A percentile compares a stretch with the other conserved stretches of the same genome.
These are phyloP conservation scores for Arthrobotrys sinensis DNA, from an alignment of 2,329 filamentous ascomycete genomes.

Conservation along the genomic window DNA sequence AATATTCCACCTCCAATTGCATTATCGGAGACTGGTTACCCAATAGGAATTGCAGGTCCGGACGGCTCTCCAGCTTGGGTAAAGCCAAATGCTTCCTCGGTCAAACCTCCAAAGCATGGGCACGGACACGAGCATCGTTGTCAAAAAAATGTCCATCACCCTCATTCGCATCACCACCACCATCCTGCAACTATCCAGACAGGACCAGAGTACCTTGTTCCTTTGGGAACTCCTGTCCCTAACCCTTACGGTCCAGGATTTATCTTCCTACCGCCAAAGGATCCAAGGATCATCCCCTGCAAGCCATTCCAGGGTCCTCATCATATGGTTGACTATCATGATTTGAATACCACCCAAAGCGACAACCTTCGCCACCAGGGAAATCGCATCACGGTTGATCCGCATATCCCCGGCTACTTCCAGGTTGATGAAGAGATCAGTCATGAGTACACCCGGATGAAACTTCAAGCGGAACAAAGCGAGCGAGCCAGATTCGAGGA, in stretches of 20 bases:
- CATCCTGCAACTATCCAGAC: not conserved
- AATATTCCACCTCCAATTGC: constrained; percentile 48
- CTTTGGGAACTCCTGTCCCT: constrained; percentile 44
- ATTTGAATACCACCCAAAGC: constrained; percentile 15
- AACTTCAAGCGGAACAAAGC: constrained; percentile 30
- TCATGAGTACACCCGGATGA: constrained; percentile 33
- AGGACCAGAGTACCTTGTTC: constrained; percentile 42
- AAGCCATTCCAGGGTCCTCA: not conserved
- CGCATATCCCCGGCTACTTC: not conserved
- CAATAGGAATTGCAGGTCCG: constrained; percentile 50
- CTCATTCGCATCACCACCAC: not conserved
- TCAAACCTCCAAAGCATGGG: not conserved
- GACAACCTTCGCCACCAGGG: constrained; percentile 5
- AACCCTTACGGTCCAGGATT: constrained; percentile 40
- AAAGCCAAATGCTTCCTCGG: not conserved
- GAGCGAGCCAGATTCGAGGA: constrained; percentile 51
- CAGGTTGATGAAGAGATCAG: constrained; percentile 17
- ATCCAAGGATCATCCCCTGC: constrained; percentile 48
- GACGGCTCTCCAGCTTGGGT: constrained; percentile 55
- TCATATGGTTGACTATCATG: constrained; percentile 16
- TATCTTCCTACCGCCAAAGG: constrained; percentile 26
- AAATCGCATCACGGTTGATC: not conserved
- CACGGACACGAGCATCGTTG: constrained; percentile 11
- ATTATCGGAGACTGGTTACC: constrained; percentile 45
- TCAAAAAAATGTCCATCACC: constrained; percentile 17